Base-by-base conservation (phyloP, 768 basidiomycete species). In the Calocera viscosa region DNA sequence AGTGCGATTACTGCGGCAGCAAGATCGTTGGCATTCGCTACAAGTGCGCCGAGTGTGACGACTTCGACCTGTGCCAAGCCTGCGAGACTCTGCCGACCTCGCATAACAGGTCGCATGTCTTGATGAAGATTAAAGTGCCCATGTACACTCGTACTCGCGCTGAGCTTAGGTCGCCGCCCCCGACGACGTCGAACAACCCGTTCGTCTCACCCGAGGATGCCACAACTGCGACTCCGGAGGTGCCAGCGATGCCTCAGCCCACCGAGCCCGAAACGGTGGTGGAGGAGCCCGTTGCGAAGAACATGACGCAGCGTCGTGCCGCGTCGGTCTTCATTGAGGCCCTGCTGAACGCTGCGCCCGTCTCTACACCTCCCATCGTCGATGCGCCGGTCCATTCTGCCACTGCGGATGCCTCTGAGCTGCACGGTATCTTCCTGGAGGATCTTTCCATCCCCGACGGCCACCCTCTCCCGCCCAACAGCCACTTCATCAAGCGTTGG, bases 401-500 rank as follows among this genome's bases (percentile, higher is more conserved):
- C 47, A 11, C 43, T 28, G 64, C 33, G 7, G 67, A 64, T 11
- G 12, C 32, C 22, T 66, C 68, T 7, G 68, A 66, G 26, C 41
- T 43, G 38, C 17, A 33, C 22, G 32, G 32, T 32, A 64, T 69
- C 43, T 40, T 19, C n/a, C 26, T 60, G 2, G 53, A 60, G 22
- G 87, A 91, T 72, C 79, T 85, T 41, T 91, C 88, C 35, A 86
- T 90, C 64, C 78, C 82, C 2, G 86, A 88, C 70, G 90, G 90
- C 0, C 88, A 90, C 71, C 75, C 79, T 26, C 88, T 92, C 73
- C 89, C 89, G 33, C 85, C 89, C 7, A 91, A 91, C 35, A 89
- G 89, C 0, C 89, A 89, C 73, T 94, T 93, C 71, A 82, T 91
- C 66, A 93, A 92, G 76, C 84, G 84, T 24, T 94, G 91, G 91